Conservation (phyloP, 805 yeast genomes). For the Saturnispora sekii region DNA sequence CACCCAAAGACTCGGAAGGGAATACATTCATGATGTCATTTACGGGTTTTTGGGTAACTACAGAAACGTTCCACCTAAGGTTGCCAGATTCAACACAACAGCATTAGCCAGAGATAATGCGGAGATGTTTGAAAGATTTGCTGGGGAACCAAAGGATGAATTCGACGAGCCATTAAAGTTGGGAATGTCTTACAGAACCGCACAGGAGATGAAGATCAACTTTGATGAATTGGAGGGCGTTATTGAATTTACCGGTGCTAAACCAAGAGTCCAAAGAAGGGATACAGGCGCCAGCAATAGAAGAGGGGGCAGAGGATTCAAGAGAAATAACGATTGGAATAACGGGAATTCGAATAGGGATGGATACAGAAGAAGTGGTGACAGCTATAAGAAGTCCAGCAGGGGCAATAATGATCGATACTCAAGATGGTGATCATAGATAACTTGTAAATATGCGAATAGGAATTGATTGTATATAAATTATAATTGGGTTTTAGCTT, state of each 20-base stretch:
- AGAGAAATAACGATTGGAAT: conserved; percentile 2
- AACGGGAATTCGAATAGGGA: conserved; percentile 13
- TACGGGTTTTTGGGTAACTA: conserved; percentile 14
- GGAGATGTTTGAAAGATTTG: conserved; percentile 22
- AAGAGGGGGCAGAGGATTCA: conserved; percentile 6
- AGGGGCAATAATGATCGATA: conserved; percentile 5
- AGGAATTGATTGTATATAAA: not conserved
- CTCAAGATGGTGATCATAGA: conserved; percentile 10
- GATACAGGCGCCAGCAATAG: not conserved
- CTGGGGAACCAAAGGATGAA: conserved; percentile 12
- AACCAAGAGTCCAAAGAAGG: conserved; percentile 8
- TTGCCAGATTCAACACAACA: conserved; percentile 25
- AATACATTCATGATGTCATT: conserved; percentile 12
- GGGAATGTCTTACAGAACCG: conserved; percentile 13
- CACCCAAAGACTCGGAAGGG: conserved; percentile 9
- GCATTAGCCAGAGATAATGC: conserved; percentile 27
- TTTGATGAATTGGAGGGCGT: conserved; percentile 19
- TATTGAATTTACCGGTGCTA: conserved; percentile 26
- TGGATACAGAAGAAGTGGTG: conserved; percentile 11
- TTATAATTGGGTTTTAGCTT: not conserved
- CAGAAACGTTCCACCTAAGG: conserved; percentile 16
- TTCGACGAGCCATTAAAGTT: conserved; percentile 6
- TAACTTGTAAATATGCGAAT: not conserved
- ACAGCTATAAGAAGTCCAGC: conserved; percentile 1
- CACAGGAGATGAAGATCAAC: conserved; percentile 23